Base-by-base conservation (phyloP, 305 asterid species). In the Stenogyne calaminthoides region DNA sequence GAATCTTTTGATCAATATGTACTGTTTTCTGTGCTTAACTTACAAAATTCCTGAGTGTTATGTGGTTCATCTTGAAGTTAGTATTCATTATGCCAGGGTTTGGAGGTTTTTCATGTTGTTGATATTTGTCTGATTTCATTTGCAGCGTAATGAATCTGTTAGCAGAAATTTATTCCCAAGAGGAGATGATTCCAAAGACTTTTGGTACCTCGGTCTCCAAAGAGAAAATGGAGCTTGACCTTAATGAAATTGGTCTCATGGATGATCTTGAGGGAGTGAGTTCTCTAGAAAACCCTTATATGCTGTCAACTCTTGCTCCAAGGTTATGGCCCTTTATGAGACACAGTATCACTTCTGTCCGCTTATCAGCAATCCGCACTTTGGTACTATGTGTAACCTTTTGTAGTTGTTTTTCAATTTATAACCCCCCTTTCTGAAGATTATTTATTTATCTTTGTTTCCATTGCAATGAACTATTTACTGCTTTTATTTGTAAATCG, bases 261-360 rank as follows among this genome's bases (percentile, higher is more conserved):
- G 92, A 85, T 70, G 90, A 89, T 71, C 77, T 71, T 77, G 96
- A 84, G 83, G 93, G 96, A 76, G 71, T 74, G 42, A 80, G 83
- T 80, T 88, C 89, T 81, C 86, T 85, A 8, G 98, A 87, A 74
- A 92, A 87, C 83, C 98, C 93, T 32, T 80, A 85, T 75, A 84
- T 85, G 87, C 81, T 95, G 66, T 88, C 99, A 64, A 89, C 88
- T 69, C 81, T 95, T 78, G 98, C 99, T 15, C 99, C 99, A 32
- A 82, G 99, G 76, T 80, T 95, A 76, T 95, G 99, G 99, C 99
- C 99, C 11, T 95, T 95, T 82, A 95, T 95, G 98, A 91, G 99
- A 70, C 99, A 95, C 76, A 92, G 91, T 72, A 95, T 95, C 84
- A 85, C 95, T 67, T 95, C 99, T 64, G 99, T 95, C 72, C 96